Base-by-base conservation (phyloP, 768 basidiomycete species). In the Saitozyma sp. region DNA sequence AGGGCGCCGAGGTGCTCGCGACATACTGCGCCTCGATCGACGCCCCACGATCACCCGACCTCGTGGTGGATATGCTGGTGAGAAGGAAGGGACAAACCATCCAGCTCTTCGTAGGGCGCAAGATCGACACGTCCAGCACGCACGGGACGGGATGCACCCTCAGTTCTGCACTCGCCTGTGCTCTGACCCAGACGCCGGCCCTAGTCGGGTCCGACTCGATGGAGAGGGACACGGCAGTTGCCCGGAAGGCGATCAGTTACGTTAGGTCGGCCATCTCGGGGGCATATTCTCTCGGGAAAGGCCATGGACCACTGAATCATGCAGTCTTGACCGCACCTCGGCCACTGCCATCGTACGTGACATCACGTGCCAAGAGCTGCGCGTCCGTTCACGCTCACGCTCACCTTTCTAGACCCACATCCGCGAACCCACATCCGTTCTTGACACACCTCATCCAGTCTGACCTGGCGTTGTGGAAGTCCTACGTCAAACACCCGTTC, bases 121-220 rank as follows among this genome's bases (percentile, higher is more conserved):
- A 68, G 50, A 45, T 74, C 13, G 59, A 68, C 20, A 68, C 65
- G 55, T 45, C 29, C 52, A 75, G 65, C 58, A 96, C 92, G 0
- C 93, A 95, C 73, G 93, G 93, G 1, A 96, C 93, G 0, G 93
- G 92, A 1, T 96, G 92, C 76, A 96, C 93, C 0, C 82, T 96
- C n/a, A 88, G 87, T 51, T 87, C 92, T 0, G 90, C 91, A 0
- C 83, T 95, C 16, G 87, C 88, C 2, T 86, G 86, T 58, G 20
- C 67, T 14, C 42, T 59, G 50, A 69, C 72, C 2, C 54, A 48
- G 2, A 41, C 40, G 17, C 40, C 40, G 6, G 9, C 16, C 2
- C 29, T 5, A 29, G 5, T 29, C 29, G 29, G 29, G 38, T 46
- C 49, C 10, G 37, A 46, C 41, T 20, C 41, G 38, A 57, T 42